A percentile compares a stretch with the other conserved stretches of the same genome.
Conservation (phyloP, 352 stramenopile genomes). For the Globisporangium acanthophoron region DNA sequence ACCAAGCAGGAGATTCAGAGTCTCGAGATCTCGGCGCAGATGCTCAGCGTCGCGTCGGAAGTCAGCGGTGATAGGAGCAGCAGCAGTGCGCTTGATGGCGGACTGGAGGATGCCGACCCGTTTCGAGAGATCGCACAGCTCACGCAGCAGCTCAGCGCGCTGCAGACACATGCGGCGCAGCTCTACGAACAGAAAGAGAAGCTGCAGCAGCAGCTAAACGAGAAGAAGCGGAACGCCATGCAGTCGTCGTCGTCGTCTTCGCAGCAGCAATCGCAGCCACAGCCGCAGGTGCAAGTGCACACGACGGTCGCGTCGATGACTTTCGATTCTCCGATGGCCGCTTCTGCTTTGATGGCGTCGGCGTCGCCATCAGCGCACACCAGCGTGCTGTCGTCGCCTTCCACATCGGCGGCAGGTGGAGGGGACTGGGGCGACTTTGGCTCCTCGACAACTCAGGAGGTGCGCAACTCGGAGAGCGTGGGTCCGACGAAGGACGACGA, state of each 20-base stretch:
- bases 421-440: constrained; percentile 2
- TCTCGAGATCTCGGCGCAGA: constrained; percentile 58
- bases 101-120: constrained; percentile 14
- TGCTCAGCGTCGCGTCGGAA: constrained; percentile 47
- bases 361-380: neutral
- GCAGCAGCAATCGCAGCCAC: neutral
- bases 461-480: constrained; percentile 7
- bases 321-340: too few species aligned
- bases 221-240: constrained; percentile 3
- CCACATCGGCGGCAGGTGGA: neutral
- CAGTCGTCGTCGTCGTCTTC: too few species aligned
- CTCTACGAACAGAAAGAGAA: constrained; percentile 19
- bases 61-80: constrained; percentile 1
- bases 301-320: too few species aligned
- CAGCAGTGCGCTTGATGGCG: neutral
- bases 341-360: neutral
- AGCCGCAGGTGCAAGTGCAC: too few species aligned
- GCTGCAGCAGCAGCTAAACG: constrained; percentile 18
- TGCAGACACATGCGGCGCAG: constrained; percentile 38
- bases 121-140: constrained; percentile 26
- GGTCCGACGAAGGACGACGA: neutral
- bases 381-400: neutral
- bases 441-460: constrained; percentile 1
- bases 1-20: constrained; percentile 66
- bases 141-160: constrained; percentile 36